Percentiles rank a stretch among this genome's conserved stretches.
phyloP scores from a whole-genome alignment of 2,329 filamentous ascomycete genomes.

The Fusarium newnesense region DNA sequence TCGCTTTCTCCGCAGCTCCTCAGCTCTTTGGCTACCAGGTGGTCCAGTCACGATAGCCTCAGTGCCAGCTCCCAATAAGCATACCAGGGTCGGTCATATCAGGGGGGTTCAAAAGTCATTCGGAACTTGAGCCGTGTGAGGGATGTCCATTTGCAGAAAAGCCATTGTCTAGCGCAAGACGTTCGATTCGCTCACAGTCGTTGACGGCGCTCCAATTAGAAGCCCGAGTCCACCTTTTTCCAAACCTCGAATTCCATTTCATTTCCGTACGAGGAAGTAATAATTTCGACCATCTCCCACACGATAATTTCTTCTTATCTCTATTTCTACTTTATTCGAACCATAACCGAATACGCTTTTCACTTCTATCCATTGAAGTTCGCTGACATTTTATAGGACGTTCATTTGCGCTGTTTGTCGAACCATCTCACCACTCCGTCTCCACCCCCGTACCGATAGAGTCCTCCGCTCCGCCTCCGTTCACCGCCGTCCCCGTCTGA shows the following conservation, averaged over 20 bases:
- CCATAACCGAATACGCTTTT: neutral
- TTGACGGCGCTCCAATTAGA: slow-evolving; percentile 41
- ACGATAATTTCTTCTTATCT: neutral
- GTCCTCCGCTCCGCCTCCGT: slow-evolving; percentile 42
- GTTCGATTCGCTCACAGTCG: slow-evolving; percentile 41
- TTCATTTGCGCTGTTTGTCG: slow-evolving; percentile 15
- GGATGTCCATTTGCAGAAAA: slow-evolving; percentile 30
- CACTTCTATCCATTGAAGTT: neutral
- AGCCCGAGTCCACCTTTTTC: slow-evolving; percentile 35
- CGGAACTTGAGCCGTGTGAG: slow-evolving; percentile 23
- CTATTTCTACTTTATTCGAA: neutral
- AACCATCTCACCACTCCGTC: slow-evolving; percentile 15
- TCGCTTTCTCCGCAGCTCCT: slow-evolving; percentile 1
- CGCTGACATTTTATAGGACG: neutral
- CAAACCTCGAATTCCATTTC: slow-evolving; percentile 37
- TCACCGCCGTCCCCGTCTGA: slow-evolving; percentile 35
- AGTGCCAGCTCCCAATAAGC: slow-evolving; percentile 15
- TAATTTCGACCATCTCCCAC: slow-evolving; percentile 11
- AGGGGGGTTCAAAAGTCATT: slow-evolving; percentile 22
- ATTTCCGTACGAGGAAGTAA: slow-evolving; percentile 32
- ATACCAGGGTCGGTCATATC: slow-evolving; percentile 1
- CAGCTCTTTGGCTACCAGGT: neutral
- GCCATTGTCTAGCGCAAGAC: slow-evolving; percentile 41
- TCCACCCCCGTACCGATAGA: slow-evolving; percentile 39
- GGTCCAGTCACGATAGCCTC: slow-evolving; percentile 24